Evolutionary conservation across 2,329 filamentous ascomycete genomes (phyloP).

Genomic region (Neurospora crassa): DNA sequence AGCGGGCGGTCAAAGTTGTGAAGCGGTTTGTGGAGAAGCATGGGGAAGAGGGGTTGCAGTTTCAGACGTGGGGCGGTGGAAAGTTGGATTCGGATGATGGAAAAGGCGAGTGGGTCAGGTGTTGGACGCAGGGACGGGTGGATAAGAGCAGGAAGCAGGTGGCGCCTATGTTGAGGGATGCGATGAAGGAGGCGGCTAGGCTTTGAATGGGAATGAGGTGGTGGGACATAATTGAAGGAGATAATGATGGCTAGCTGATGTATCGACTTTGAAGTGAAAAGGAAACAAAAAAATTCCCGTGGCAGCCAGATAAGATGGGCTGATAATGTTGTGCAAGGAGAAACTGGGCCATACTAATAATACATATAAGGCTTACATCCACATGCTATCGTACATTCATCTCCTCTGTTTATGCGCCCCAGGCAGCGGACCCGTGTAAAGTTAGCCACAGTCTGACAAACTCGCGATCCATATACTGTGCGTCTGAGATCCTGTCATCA

Average conservation of each 20-base stretch:
- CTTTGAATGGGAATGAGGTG: conserved; percentile 5
- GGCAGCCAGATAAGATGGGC: neutral
- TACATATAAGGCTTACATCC: neutral
- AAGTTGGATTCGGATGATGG: conserved; percentile 31
- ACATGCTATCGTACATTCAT: neutral
- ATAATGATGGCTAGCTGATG: neutral
- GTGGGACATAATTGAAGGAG: neutral
- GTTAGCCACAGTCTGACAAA: conserved; percentile 19
- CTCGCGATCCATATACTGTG: conserved; percentile 17
- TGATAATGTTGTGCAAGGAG: neutral
- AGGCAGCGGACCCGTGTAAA: neutral
- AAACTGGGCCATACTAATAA: neutral
- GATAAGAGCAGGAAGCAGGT: conserved; percentile 60
- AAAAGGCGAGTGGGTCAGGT: conserved; percentile 38
- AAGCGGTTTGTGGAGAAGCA: conserved; percentile 42
- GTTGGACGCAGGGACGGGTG: conserved; percentile 58
- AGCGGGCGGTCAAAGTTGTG: conserved; percentile 38
- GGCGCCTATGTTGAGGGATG: conserved; percentile 54
- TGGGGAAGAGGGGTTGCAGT: conserved; percentile 35
- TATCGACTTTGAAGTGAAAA: neutral
- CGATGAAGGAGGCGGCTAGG: conserved; percentile 29
- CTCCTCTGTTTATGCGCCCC: neutral
- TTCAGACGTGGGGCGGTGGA: conserved; percentile 45
- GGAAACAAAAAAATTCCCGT: neutral
- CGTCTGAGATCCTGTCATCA: conserved; percentile 1